phyloP scores from a whole-genome alignment of 2,329 filamentous ascomycete species.

The Fusarium incarnatum region DNA sequence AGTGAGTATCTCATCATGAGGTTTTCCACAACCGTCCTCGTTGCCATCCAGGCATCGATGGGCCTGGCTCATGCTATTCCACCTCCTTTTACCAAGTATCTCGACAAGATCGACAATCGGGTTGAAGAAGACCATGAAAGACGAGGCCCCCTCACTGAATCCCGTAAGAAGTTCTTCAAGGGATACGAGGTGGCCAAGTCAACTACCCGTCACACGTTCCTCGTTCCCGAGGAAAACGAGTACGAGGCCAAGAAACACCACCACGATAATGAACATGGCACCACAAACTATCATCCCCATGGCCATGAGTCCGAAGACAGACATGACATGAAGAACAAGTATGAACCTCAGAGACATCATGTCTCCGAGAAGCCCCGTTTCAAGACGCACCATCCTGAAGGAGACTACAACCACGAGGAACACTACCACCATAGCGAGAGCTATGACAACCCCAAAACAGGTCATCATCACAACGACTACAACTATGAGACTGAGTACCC shows the following conservation, averaged over 20 bases:
- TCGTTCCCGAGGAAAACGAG: background rate
- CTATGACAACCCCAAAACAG: background rate
- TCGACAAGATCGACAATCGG: background rate
- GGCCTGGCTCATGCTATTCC: background rate
- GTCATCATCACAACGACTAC: background rate
- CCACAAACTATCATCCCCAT: background rate
- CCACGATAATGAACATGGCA: background rate
- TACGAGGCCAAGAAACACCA: background rate
- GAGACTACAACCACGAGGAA: background rate
- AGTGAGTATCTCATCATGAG: conserved; percentile 14
- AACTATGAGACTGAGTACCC: background rate
- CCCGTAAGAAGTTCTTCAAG: background rate
- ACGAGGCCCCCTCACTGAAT: background rate
- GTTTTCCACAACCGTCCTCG: conserved; percentile 1
- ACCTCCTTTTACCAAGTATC: background rate
- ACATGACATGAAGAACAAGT: background rate
- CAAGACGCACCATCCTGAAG: background rate
- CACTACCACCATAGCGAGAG: background rate
- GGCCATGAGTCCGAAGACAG: background rate
- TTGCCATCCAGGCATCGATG: conserved; percentile 26
- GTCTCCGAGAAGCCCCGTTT: background rate
- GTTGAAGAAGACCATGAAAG: background rate
- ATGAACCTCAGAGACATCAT: background rate
- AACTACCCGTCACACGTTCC: background rate
- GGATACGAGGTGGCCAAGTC: background rate